Conservation (phyloP, 352 stramenopile species). For the Globisporangium takayamanum region DNA sequence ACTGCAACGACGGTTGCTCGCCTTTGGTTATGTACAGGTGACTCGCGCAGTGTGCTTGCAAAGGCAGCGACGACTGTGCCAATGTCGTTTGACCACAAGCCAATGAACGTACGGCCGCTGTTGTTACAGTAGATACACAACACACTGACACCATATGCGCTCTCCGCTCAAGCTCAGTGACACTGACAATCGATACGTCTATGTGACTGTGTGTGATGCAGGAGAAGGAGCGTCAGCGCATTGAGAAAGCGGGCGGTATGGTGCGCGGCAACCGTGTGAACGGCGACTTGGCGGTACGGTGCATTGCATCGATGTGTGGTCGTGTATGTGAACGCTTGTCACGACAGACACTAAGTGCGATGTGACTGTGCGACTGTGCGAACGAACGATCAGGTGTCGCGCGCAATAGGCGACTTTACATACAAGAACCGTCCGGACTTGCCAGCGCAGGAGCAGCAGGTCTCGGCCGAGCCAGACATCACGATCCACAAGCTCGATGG, state of each 20-base stretch:
- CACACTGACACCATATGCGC: too few species aligned
- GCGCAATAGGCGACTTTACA: slow-evolving; percentile 71
- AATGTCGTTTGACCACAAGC: slow-evolving; percentile 91
- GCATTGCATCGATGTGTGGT: not conserved
- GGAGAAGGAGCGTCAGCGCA: slow-evolving; percentile 58
- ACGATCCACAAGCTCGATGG: slow-evolving; percentile 67
- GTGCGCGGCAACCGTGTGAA: slow-evolving; percentile 79
- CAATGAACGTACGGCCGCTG: slow-evolving; percentile 58
- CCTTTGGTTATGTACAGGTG: slow-evolving; percentile 20
- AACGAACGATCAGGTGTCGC: slow-evolving; percentile 44
- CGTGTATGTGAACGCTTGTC: not conserved
- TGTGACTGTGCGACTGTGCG: slow-evolving; percentile 19
- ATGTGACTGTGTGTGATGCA: slow-evolving; percentile 12
- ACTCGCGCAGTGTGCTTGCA: slow-evolving; percentile 71
- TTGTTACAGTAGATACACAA: not conserved
- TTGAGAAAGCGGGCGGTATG: slow-evolving; percentile 63
- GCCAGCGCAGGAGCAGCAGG: slow-evolving; percentile 62
- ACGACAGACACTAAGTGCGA: not conserved
- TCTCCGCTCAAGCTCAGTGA: slow-evolving; percentile 5
- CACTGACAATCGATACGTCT: not conserved
- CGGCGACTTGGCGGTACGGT: slow-evolving; percentile 61
- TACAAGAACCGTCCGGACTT: slow-evolving; percentile 70
- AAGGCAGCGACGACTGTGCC: slow-evolving; percentile 46
- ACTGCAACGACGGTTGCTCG: not conserved
- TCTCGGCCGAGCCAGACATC: slow-evolving; percentile 85